Base-by-base conservation (phyloP, 176 grass and related monocot genomes). In the Rhynchospora pubera region DNA sequence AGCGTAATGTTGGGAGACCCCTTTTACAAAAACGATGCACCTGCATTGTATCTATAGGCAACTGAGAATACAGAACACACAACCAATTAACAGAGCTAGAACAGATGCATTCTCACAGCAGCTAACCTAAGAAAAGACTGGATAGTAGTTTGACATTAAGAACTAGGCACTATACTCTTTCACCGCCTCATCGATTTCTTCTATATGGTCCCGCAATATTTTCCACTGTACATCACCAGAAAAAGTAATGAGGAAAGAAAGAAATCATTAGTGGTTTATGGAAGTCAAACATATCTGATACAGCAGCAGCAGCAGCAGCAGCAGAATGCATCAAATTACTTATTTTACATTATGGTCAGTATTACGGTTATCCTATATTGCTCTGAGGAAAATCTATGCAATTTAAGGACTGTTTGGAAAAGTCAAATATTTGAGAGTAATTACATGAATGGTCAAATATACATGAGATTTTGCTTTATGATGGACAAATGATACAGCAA, bases 181-280 rank as follows among this genome's bases (percentile, higher is more conserved):
- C 58, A 89, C 83, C 22, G 60, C 87, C 58, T 85, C 68, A 6
- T 89, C 78, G 22, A 89, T 85, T 78, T 82, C 83, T 30, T 85
- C 83, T 13, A 89, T 89, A 52, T 89, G 83, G 28, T 85, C 87
- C n/a, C 79, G 23, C 83, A 89, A 67, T n/a, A 89, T 57, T 70
- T 83, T 83, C 87, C 87, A 89, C 87, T 89, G 62, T 23, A 78
- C 5, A 60, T 7, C 23, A 84, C 22, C 45, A 74, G 5, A 12
- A 59, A 75, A 39, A 39, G 4, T 39, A 39, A 39, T 39, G 26
- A 28, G 26, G 26, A 39, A 4, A 39, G 4, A 78, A 23, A n/a
- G 12, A 42, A 12, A 76, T 60, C 1, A 65, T 62, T 55, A 83
- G 23, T 62, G 9, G 23, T 61, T 61, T 61, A 61, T 18, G 19